phyloP scores from a whole-genome alignment of 768 basidiomycete genomes.

The Tricholoma saponaceum region DNA sequence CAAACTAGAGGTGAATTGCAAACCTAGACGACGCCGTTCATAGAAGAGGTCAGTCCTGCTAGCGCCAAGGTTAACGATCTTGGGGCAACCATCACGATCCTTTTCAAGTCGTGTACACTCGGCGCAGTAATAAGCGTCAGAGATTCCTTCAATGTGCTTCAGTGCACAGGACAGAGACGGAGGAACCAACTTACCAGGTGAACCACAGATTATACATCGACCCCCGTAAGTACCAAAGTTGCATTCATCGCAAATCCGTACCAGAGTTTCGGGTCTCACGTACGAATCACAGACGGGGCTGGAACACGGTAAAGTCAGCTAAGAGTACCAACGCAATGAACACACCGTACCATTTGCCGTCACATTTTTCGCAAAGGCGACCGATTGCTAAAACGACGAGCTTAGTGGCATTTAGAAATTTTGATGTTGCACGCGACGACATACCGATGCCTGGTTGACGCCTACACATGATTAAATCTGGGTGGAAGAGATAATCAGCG shows the following conservation, averaged over 20 bases:
- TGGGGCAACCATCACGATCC: constrained; percentile 96
- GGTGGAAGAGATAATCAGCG: constrained; percentile 3
- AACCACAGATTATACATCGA: constrained; percentile 95
- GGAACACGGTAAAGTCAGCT: background rate
- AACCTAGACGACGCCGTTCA: constrained; percentile 81
- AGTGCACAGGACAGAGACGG: background rate
- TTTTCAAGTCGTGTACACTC: constrained; percentile 95
- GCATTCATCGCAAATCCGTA: constrained; percentile 98
- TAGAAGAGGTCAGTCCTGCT: constrained; percentile 92
- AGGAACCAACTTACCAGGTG: constrained; percentile 62
- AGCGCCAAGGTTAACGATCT: constrained; percentile 96
- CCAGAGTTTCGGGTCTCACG: constrained; percentile 96
- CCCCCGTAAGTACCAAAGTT: constrained; percentile 99
- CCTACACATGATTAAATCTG: constrained; percentile 98
- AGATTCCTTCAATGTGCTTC: constrained; percentile 63
- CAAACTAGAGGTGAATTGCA: constrained; percentile 13
- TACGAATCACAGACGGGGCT: constrained; percentile 99
- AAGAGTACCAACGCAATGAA: background rate
- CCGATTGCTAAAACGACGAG: constrained; percentile 70
- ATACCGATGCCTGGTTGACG: constrained; percentile 95
- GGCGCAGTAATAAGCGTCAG: constrained; percentile 98
- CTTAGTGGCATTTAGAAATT: constrained; percentile 56
- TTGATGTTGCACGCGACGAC: constrained; percentile 27
- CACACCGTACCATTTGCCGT: constrained; percentile 89
- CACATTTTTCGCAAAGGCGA: constrained; percentile 97